Evolutionary conservation across 176 grass and related monocot species (phyloP).

Genomic region (Hyparrhenia diplandra): DNA sequence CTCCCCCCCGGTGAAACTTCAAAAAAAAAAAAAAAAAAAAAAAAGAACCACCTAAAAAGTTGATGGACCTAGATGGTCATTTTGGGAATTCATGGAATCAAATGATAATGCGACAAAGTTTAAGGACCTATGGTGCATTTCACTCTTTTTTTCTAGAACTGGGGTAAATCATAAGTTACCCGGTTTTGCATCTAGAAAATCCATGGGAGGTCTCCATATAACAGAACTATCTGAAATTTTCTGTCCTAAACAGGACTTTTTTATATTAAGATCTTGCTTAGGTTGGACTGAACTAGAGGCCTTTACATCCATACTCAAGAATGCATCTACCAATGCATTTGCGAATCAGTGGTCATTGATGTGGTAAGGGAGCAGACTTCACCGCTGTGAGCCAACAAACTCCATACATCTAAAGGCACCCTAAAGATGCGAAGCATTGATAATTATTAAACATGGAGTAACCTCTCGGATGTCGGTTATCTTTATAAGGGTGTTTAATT

Average conservation of each 20-base stretch:
- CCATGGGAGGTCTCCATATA: too few species aligned
- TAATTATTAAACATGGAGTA: slow-evolving; percentile 20
- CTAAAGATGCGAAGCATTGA: background rate
- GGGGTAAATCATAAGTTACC: too few species aligned
- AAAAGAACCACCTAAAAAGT: too few species aligned
- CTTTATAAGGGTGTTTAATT: slow-evolving; percentile 61
- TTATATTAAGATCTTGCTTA: slow-evolving; percentile 32
- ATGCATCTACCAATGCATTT: slow-evolving; percentile 62
- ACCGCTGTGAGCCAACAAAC: slow-evolving; percentile 38
- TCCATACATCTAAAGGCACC: slow-evolving; percentile 15
- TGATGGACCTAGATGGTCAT: too few species aligned
- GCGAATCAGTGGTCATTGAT: slow-evolving; percentile 98
- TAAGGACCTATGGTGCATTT: too few species aligned
- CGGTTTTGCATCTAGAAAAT: too few species aligned
- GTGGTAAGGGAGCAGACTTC: slow-evolving; percentile 73
- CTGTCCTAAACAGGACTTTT: slow-evolving; percentile 17
- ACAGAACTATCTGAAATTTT: slow-evolving; percentile 42
- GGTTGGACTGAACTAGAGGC: slow-evolving; percentile 12
- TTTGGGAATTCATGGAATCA: too few species aligned
- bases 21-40: too few species aligned
- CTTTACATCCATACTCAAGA: slow-evolving; percentile 61
- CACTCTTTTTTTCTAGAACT: too few species aligned
- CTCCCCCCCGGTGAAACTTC: too few species aligned
- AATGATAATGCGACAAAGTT: too few species aligned
- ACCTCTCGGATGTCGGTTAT: slow-evolving; percentile 71